Evolutionary conservation across 2,329 filamentous ascomycete genomes (phyloP).

Genomic region (Ascomycota sp.): DNA sequence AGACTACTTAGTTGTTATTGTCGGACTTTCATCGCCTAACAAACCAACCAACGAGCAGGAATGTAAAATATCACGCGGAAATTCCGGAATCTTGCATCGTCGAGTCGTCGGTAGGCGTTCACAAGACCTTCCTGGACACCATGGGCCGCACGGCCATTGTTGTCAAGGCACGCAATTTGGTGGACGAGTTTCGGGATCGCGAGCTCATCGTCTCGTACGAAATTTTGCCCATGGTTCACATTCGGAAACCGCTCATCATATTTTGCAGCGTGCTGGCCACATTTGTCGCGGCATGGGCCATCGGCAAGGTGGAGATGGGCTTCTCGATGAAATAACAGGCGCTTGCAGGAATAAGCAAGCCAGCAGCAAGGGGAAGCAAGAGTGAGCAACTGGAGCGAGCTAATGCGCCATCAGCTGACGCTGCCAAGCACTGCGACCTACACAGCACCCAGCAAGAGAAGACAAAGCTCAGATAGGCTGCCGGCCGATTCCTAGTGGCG

Average conservation of each 20-base stretch:
- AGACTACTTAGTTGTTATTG: no score
- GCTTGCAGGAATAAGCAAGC: no score
- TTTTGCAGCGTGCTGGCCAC: conserved; percentile 53
- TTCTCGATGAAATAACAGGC: conserved; percentile 33
- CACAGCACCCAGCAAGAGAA: no score
- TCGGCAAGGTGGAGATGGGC: conserved; percentile 64
- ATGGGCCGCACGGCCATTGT: conserved; percentile 66
- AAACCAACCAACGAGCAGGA: conserved; percentile 32
- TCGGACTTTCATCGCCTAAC: no score
- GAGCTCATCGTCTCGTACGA: conserved; percentile 78
- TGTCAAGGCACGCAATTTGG: conserved; percentile 66
- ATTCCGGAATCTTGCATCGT: conserved; percentile 45
- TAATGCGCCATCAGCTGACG: conserved; percentile 5
- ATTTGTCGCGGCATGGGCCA: conserved; percentile 52
- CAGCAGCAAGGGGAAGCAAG: no score
- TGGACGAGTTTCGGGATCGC: conserved; percentile 74
- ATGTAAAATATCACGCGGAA: conserved; percentile 56
- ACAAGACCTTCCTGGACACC: conserved; percentile 88
- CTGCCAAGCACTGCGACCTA: no score
- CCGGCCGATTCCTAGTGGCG: no score
- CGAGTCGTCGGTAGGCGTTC: conserved; percentile 35
- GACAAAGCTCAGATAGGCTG: no score
- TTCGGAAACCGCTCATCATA: conserved; percentile 75
- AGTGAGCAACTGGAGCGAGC: no score
- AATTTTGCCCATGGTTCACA: conserved; percentile 49